phyloP scores from a whole-genome alignment of 768 basidiomycete species.

The Russula lepida region DNA sequence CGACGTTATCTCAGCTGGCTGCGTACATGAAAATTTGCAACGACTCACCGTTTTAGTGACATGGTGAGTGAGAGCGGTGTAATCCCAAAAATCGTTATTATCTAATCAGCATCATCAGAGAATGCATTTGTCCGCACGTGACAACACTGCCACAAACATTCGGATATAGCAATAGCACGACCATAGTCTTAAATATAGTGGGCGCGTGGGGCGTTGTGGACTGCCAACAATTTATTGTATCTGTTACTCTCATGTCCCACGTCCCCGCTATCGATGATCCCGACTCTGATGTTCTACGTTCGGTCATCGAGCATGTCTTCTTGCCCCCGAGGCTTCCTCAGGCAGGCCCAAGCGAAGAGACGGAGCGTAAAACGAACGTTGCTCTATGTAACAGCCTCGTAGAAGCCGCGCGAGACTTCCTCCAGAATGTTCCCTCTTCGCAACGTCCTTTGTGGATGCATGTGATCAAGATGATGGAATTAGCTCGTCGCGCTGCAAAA shows the following conservation, averaged over 20 bases:
- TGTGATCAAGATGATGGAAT: conserved; percentile 1
- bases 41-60: too few relatives aligned
- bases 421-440: neutral
- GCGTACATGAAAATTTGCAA: too few relatives aligned
- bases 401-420: neutral
- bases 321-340: conserved; percentile 12
- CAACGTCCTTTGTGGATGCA: neutral
- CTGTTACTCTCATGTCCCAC: neutral
- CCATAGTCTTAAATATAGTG: too few relatives aligned
- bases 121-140: too few relatives aligned
- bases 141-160: too few relatives aligned
- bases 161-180: too few relatives aligned
- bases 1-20: too few relatives aligned
- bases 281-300: neutral
- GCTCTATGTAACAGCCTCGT: conserved; percentile 3
- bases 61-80: too few relatives aligned
- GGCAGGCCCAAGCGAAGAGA: neutral
- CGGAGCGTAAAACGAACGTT: neutral
- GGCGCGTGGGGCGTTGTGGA: too few relatives aligned
- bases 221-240: neutral
- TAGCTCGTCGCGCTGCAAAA: neutral
- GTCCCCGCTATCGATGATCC: neutral
- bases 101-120: too few relatives aligned
- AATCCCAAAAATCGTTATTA: too few relatives aligned
- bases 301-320: conserved; percentile 5